Conservation (phyloP, 2,329 filamentous ascomycete genomes). For the Pseudogymnoascus sp. region DNA sequence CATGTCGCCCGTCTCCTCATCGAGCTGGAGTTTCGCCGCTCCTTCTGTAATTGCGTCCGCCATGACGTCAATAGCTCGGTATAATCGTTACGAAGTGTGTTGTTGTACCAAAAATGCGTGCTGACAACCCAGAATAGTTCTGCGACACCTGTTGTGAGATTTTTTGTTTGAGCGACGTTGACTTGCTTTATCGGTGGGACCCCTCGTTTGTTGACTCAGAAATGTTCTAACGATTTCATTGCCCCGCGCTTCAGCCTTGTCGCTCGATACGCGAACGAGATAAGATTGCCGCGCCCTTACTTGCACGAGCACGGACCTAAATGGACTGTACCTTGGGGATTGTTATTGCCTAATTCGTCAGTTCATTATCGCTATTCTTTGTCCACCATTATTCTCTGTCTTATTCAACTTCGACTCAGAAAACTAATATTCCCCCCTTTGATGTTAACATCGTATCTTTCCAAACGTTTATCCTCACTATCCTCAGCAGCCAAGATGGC, state of each 20-base stretch:
- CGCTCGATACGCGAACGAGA: constrained; percentile 1
- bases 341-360: constrained; percentile 3
- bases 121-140: neutral
- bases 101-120: neutral
- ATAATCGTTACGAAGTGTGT: neutral
- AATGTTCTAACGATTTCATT: constrained; percentile 3
- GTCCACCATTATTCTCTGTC: neutral
- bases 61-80: constrained; percentile 32
- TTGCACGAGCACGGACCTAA: neutral
- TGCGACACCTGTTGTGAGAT: neutral
- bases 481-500: constrained; percentile 26
- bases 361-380: neutral
- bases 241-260: constrained; percentile 7
- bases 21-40: constrained; percentile 53
- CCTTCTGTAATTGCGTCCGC: constrained; percentile 40
- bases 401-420: neutral
- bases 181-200: neutral
- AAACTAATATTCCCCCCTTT: neutral
- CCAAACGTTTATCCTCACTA: constrained; percentile 20
- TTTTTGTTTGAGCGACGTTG: neutral
- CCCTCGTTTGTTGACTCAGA: constrained; percentile 10
- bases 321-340: neutral
- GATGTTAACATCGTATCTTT: neutral
- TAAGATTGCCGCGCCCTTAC: neutral
- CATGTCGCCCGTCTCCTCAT: constrained; percentile 61